Percentiles rank a stretch among this genome's conserved stretches.
These are phyloP conservation scores for Skeletonema tropicum DNA, from an alignment of 108 stramenopile genomes.

Conservation along the genomic window DNA sequence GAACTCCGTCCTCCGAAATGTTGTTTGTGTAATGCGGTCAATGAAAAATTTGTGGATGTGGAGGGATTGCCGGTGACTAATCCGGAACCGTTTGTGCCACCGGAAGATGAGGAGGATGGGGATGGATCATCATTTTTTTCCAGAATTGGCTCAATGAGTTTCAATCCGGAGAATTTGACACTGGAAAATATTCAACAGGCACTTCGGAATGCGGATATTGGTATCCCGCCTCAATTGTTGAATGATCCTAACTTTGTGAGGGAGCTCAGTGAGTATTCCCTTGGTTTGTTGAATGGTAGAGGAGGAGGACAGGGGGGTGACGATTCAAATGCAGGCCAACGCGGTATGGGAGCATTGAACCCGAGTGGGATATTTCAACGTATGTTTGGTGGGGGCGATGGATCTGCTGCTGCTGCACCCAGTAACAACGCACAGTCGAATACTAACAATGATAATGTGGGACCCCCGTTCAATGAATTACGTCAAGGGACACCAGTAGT, in stretches of 20 bases:
- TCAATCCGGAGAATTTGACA: constrained; percentile 2
- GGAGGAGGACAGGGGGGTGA: background rate
- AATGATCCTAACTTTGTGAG: background rate
- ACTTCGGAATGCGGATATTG: background rate
- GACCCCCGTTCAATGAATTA: constrained; percentile 28
- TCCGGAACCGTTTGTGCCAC: constrained; percentile 27
- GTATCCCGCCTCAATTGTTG: background rate
- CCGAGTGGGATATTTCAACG: background rate
- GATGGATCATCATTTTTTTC: background rate
- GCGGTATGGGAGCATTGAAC: background rate
- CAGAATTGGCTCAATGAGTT: background rate
- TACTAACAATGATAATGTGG: constrained; percentile 6
- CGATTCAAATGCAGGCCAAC: background rate
- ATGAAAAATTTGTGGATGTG: constrained; percentile 38
- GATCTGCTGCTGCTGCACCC: background rate
- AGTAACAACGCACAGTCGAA: background rate
- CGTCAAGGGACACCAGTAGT: constrained; percentile 27
- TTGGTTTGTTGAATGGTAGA: background rate
- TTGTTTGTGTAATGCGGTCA: constrained; percentile 46
- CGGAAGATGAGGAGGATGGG: constrained; percentile 2
- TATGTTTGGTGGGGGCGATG: background rate
- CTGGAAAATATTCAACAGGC: background rate
- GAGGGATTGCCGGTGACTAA: constrained; percentile 38
- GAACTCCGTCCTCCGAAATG: constrained; percentile 19
- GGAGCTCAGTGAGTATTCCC: background rate